Conservation (phyloP, 768 basidiomycete genomes). For the Obba rivulosa region DNA sequence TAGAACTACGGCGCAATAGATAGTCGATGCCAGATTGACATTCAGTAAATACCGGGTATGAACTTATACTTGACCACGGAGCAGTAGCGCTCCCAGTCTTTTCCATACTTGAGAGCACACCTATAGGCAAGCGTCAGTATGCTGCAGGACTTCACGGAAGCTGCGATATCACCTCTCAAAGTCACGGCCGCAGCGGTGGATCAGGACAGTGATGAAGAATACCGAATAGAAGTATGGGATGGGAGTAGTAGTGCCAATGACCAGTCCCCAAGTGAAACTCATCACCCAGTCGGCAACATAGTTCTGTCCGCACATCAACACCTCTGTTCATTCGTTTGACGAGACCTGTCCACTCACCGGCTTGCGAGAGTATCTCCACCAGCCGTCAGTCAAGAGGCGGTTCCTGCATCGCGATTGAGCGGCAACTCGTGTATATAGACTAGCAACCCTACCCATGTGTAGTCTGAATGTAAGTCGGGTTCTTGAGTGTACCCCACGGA, state of each 20-base stretch:
- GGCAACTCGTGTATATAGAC: too few relatives aligned
- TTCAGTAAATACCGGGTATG: constrained; percentile 80
- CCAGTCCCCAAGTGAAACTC: constrained; percentile 79
- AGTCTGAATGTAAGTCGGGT: constrained; percentile 91
- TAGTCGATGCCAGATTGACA: not conserved
- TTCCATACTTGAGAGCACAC: constrained; percentile 87
- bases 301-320: constrained; percentile 45
- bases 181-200: constrained; percentile 89
- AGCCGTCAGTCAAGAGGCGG: constrained; percentile 85
- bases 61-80: constrained; percentile 85
- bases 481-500: constrained; percentile 73
- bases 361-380: constrained; percentile 94
- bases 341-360: constrained; percentile 50
- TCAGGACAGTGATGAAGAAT: constrained; percentile 91
- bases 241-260: constrained; percentile 67
- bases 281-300: constrained; percentile 92
- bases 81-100: constrained; percentile 93
- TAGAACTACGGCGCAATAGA: constrained; percentile 3
- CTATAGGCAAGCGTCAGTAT: constrained; percentile 28
- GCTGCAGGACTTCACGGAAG: not conserved
- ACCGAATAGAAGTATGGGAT: constrained; percentile 97
- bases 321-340: not conserved
- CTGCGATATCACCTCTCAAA: constrained; percentile 67
- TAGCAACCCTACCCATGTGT: constrained; percentile 89
- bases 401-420: constrained; percentile 44